phyloP scores from a whole-genome alignment of 1,139 yeast genomes.

The Diutina mesorugosa region DNA sequence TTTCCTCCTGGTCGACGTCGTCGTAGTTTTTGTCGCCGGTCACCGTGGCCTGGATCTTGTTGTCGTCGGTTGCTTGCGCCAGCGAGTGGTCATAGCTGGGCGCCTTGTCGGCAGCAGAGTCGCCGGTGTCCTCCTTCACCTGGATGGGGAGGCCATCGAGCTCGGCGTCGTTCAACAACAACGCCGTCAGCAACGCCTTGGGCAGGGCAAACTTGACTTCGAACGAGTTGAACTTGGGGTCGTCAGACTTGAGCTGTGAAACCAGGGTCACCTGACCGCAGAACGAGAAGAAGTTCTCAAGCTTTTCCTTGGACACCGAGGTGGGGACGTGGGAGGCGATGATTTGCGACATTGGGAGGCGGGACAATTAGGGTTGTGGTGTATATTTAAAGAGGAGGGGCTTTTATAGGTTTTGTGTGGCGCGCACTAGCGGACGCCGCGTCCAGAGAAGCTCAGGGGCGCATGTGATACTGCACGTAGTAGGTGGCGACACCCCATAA shows the following conservation, averaged over 20 bases:
- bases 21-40: conserved; percentile 23
- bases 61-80: conserved; percentile 10
- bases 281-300: conserved; percentile 60
- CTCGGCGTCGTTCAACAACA: conserved; percentile 62
- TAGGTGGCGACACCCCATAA: no score
- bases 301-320: conserved; percentile 38
- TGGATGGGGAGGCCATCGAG: conserved; percentile 43
- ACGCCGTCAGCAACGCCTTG: conserved; percentile 63
- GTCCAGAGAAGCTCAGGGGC: background rate
- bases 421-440: background rate
- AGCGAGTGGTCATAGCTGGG: conserved; percentile 7
- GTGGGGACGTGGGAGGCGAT: conserved; percentile 51
- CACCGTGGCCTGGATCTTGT: conserved; percentile 12
- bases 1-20: conserved; percentile 62
- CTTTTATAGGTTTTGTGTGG: background rate
- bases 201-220: conserved; percentile 42
- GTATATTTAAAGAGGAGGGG: background rate
- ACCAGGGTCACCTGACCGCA: conserved; percentile 57
- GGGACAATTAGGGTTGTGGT: background rate
- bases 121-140: conserved; percentile 22
- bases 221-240: conserved; percentile 21
- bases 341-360: conserved; percentile 23
- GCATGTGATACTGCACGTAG: background rate
- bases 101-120: conserved; percentile 3
- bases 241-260: conserved; percentile 16